These are phyloP conservation scores for Vitis cinerea DNA, from an alignment of 164 flowering plant genomes.

Conservation along the genomic window DNA sequence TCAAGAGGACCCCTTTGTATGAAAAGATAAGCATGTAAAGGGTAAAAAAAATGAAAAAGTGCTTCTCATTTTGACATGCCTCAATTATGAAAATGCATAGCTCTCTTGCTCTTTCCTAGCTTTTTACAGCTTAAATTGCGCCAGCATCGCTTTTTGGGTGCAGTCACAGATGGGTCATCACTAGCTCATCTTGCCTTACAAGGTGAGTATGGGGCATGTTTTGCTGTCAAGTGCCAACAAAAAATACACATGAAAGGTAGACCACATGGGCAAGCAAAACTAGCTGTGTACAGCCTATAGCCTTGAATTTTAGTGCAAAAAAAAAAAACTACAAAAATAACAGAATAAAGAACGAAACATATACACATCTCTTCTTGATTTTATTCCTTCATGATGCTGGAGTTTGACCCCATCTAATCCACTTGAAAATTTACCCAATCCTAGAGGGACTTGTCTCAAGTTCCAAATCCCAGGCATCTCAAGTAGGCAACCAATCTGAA, in stretches of 20 bases:
- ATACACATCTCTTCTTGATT: too few species aligned
- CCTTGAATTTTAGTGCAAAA: too few species aligned
- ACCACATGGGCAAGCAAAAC: slow-evolving; percentile 4
- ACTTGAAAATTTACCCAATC: too few species aligned
- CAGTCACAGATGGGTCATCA: slow-evolving; percentile 1
- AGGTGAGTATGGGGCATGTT: not conserved
- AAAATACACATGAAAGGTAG: not conserved
- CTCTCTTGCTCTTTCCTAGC: not conserved
- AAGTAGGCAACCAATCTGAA: too few species aligned
- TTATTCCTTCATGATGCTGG: too few species aligned
- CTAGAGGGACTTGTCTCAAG: too few species aligned
- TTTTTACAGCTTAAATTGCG: slow-evolving; percentile 26
- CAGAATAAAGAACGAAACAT: too few species aligned
- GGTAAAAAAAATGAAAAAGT: not conserved
- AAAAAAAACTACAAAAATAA: too few species aligned
- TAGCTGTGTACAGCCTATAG: not conserved
- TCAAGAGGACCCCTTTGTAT: slow-evolving; percentile 16
- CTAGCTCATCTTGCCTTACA: not conserved
- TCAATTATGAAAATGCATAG: slow-evolving; percentile 15
- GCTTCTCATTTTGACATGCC: slow-evolving; percentile 18
- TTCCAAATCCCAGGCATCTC: too few species aligned
- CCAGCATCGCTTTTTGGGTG: slow-evolving; percentile 5
- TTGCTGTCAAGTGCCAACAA: slow-evolving; percentile 1
- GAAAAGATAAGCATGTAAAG: slow-evolving; percentile 5
- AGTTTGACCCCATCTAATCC: too few species aligned